Percentiles rank a stretch among this genome's conserved stretches.
phyloP scores from a whole-genome alignment of 2,329 filamentous ascomycete genomes.

The Chaetomium sp. region DNA sequence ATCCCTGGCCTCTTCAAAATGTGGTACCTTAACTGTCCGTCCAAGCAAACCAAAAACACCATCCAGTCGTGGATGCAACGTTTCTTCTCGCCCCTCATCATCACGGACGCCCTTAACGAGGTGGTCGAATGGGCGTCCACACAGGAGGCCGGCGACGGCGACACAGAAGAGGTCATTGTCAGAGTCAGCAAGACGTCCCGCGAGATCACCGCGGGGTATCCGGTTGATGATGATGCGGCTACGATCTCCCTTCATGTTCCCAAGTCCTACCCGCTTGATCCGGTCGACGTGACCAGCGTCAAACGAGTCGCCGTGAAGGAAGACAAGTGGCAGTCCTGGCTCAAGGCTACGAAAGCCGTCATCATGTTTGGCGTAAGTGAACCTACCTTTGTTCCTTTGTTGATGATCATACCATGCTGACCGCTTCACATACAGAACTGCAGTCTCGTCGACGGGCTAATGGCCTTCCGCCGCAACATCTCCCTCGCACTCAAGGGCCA shows the following conservation, averaged over 20 bases:
- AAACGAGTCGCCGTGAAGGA: slow-evolving; percentile 84
- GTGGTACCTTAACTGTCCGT: slow-evolving; percentile 80
- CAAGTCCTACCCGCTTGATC: slow-evolving; percentile 72
- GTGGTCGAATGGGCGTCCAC: slow-evolving; percentile 60
- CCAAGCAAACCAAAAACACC: slow-evolving; percentile 70
- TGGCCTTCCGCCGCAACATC: slow-evolving; percentile 81
- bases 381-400: neutral
- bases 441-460: slow-evolving; percentile 77
- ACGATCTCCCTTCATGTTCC: slow-evolving; percentile 78
- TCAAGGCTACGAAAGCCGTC: slow-evolving; percentile 80
- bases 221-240: slow-evolving; percentile 80
- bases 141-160: slow-evolving; percentile 42
- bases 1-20: slow-evolving; percentile 70
- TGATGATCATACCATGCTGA: neutral
- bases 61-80: slow-evolving; percentile 82
- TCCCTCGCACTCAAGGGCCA: slow-evolving; percentile 85
- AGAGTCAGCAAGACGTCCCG: slow-evolving; percentile 64
- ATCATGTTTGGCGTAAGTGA: slow-evolving; percentile 73
- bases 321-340: slow-evolving; percentile 87
- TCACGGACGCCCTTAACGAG: slow-evolving; percentile 58
- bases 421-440: slow-evolving; percentile 53
- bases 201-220: slow-evolving; percentile 78
- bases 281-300: slow-evolving; percentile 67
- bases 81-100: slow-evolving; percentile 67
- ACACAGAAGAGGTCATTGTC: slow-evolving; percentile 54